Conservation (phyloP, 2,329 filamentous ascomycete genomes). For the Colletotrichum coccodes region DNA sequence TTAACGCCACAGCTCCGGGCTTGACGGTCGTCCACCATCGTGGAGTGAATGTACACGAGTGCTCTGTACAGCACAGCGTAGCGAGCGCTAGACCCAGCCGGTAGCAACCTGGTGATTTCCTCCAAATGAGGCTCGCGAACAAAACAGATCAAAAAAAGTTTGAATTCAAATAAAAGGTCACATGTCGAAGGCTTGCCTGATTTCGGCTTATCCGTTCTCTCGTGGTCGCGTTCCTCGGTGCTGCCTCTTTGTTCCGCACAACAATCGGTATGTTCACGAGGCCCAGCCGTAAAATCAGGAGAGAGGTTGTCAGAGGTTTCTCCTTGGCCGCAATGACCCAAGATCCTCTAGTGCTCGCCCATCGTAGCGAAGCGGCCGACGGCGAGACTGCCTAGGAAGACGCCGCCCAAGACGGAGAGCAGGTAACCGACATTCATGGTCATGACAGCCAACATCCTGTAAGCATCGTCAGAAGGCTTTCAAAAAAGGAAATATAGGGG, state of each 20-base stretch:
- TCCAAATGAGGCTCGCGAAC: neutral
- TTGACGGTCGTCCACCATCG: neutral
- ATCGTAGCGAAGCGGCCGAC: constrained; percentile 74
- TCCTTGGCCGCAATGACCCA: neutral
- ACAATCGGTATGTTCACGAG: neutral
- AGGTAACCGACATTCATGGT: constrained; percentile 90
- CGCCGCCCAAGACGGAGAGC: constrained; percentile 79
- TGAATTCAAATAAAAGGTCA: neutral
- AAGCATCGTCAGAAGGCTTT: neutral
- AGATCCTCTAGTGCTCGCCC: constrained; percentile 56
- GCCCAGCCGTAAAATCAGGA: neutral
- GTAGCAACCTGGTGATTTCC: neutral
- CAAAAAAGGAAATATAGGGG: neutral
- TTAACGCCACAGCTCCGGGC: neutral
- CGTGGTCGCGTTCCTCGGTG: constrained; percentile 10
- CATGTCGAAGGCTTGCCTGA: neutral
- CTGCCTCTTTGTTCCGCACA: neutral
- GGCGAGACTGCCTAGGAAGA: constrained; percentile 87
- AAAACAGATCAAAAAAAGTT: neutral
- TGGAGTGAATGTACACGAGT: neutral
- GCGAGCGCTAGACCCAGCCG: neutral
- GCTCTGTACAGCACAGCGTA: neutral
- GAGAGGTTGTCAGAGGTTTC: neutral
- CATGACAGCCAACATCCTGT: constrained; percentile 92
- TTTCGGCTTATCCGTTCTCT: neutral